phyloP scores from a whole-genome alignment of 176 grass and related monocot genomes.

The Oropetium thomaeum region DNA sequence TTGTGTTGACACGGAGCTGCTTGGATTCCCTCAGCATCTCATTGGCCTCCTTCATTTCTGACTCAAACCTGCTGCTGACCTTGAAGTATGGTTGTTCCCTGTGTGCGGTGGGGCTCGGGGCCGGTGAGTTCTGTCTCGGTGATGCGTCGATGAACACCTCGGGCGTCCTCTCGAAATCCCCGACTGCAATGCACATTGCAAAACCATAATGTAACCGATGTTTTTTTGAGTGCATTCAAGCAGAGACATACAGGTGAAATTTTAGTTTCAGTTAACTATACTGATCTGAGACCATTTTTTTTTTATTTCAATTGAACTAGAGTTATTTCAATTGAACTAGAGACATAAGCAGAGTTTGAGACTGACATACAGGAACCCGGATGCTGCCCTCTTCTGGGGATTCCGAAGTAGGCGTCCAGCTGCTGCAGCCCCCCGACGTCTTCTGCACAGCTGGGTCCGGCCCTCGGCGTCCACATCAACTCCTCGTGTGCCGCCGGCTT shows the following conservation, averaged over 20 bases:
- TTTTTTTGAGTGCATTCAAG: conserved; percentile 22
- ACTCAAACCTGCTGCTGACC: conserved; percentile 59
- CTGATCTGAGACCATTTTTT: not conserved
- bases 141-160: conserved; percentile 42
- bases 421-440: conserved; percentile 10
- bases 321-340: too few species aligned
- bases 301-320: not conserved
- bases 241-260: not conserved
- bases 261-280: conserved; percentile 11
- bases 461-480: conserved; percentile 50
- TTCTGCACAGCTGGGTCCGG: conserved; percentile 27
- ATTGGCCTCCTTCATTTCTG: conserved; percentile 62
- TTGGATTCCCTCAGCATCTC: conserved; percentile 55
- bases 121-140: conserved; percentile 31
- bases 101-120: conserved; percentile 31
- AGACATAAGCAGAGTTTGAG: not conserved
- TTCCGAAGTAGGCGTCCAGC: not conserved
- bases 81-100: conserved; percentile 45
- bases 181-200: conserved; percentile 7
- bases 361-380: conserved; percentile 17
- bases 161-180: conserved; percentile 4
- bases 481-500: conserved; percentile 47
- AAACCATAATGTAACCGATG: not conserved
- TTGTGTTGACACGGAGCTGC: conserved; percentile 50
- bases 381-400: conserved; percentile 32